Base-by-base conservation (phyloP, 768 basidiomycete species). In the Naematelia aurantialba region DNA sequence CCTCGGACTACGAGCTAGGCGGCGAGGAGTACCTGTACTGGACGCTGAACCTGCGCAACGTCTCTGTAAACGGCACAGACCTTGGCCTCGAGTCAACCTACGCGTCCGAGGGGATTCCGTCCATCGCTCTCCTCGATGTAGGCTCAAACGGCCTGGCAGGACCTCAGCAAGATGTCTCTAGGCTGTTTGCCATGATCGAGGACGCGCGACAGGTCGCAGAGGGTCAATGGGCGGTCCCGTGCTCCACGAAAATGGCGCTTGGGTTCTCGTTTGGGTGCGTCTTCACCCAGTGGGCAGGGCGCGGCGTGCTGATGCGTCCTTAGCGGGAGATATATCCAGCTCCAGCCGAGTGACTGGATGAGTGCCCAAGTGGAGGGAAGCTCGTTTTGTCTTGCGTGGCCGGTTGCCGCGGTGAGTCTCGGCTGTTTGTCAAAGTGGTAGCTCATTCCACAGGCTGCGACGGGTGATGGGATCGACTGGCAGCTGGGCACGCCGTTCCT, bases 291-390 rank as follows among this genome's bases (percentile, higher is more conserved):
- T 45, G 27, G 13, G 17, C 34, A 39, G 17, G 34, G 13, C 46
- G 22, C 27, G 0, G n/a, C n/a, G 10, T 46, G 54, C 55, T 52
- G 45, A 52, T 4, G 5, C 46, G 24, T 21, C 25, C 14, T 45
- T 34, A 65, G 62, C 4, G 69, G 63, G n/a, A 62, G 60, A 27
- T 67, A 57, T 45, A 45, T 73, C 30, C 59, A 61, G 56, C 62
- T 76, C 1, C 75, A 74, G 52, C 75, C 75, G 11, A 66, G 64
- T 22, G 75, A 76, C 19, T 76, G 75, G 75, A 65, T 76, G 47
- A 65, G 64, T 25, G 73, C 70, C 13, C 66, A 68, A 19, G 65
- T 73, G 0, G 60, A 58, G 1, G 58, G 58, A 1, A 62, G 60
- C 2, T 53, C 59, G 11, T 65, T 73, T 58, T 76, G 75, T 55